Evolutionary conservation across 169 alveolate species (phyloP).

Genomic region (Plasmodium berghei): DNA sequence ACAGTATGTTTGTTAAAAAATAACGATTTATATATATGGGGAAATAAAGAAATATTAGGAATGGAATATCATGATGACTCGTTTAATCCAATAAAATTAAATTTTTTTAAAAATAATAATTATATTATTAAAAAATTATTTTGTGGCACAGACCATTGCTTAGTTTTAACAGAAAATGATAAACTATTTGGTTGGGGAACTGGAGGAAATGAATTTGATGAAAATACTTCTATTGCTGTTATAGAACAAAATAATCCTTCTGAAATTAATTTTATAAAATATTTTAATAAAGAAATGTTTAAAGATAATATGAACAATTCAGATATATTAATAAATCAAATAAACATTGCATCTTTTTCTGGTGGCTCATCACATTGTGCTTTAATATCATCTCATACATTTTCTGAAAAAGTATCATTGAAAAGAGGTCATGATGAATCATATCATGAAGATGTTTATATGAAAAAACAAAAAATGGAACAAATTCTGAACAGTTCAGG

Average conservation of each 20-base stretch:
- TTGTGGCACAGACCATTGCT: slow-evolving; percentile 76
- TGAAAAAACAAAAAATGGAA: slow-evolving; percentile 39
- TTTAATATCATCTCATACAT: slow-evolving; percentile 50
- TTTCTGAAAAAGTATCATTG: slow-evolving; percentile 9
- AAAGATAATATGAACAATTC: slow-evolving; percentile 12
- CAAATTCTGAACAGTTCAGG: not conserved
- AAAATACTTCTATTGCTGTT: slow-evolving; percentile 8
- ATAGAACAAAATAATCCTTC: slow-evolving; percentile 46
- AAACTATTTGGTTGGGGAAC: slow-evolving; percentile 73
- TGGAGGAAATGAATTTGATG: slow-evolving; percentile 66
- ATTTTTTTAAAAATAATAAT: slow-evolving; percentile 30
- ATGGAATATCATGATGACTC: slow-evolving; percentile 72
- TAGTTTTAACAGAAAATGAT: slow-evolving; percentile 57
- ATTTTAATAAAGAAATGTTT: slow-evolving; percentile 9
- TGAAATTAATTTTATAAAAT: slow-evolving; percentile 32
- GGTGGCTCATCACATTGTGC: slow-evolving; percentile 76
- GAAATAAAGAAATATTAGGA: slow-evolving; percentile 82
- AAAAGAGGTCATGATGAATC: slow-evolving; percentile 47
- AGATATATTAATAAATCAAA: not conserved
- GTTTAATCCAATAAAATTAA: slow-evolving; percentile 29
- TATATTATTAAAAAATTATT: slow-evolving; percentile 13
- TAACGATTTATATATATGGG: slow-evolving; percentile 88
- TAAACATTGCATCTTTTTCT: slow-evolving; percentile 39
- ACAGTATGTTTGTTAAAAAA: slow-evolving; percentile 84
- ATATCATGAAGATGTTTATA: slow-evolving; percentile 9